phyloP scores from a whole-genome alignment of 1,284 basidiomycete genomes.

The Xerocomus nothofagi region DNA sequence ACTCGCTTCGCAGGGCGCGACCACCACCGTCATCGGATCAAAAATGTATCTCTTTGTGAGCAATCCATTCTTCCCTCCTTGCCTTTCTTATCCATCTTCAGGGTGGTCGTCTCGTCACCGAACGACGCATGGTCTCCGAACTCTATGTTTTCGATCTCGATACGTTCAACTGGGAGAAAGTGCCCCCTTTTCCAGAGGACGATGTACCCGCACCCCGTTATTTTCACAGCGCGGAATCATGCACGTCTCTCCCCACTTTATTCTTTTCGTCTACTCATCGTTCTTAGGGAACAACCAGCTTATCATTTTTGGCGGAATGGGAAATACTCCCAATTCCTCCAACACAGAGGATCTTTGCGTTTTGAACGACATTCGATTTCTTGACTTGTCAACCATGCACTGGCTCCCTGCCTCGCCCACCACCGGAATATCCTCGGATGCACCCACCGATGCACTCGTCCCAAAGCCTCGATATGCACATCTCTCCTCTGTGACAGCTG shows the following conservation, averaged over 20 bases:
- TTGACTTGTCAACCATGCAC: conserved; percentile 65
- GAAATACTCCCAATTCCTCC: conserved; percentile 64
- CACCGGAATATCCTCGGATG: conserved; percentile 29
- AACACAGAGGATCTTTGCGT: conserved; percentile 77
- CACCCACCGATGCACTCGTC: conserved; percentile 44
- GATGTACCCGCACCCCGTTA: conserved; percentile 78
- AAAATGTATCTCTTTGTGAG: conserved; percentile 85
- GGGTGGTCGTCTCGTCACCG: conserved; percentile 85
- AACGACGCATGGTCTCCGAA: conserved; percentile 84
- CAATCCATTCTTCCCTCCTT: conserved; percentile 1
- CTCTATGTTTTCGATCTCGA: conserved; percentile 85
- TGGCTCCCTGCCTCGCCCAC: conserved; percentile 64
- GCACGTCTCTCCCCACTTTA: conserved; percentile 53
- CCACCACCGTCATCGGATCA: conserved; percentile 80
- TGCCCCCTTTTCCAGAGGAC: conserved; percentile 63
- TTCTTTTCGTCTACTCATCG: conserved; percentile 15
- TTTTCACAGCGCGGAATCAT: conserved; percentile 89
- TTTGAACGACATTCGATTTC: conserved; percentile 83
- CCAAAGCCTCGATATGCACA: conserved; percentile 90
- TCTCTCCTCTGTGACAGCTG: conserved; percentile 78
- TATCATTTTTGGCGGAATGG: conserved; percentile 93
- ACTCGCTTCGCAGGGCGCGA: conserved; percentile 59
- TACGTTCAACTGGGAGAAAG: conserved; percentile 74
- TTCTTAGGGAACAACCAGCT: conserved; percentile 79
- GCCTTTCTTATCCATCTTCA: conserved; percentile 29